Percentiles rank a stretch among this genome's conserved stretches.
Conservation (phyloP, 441 rosid genomes). For the Gossypium aridum region DNA sequence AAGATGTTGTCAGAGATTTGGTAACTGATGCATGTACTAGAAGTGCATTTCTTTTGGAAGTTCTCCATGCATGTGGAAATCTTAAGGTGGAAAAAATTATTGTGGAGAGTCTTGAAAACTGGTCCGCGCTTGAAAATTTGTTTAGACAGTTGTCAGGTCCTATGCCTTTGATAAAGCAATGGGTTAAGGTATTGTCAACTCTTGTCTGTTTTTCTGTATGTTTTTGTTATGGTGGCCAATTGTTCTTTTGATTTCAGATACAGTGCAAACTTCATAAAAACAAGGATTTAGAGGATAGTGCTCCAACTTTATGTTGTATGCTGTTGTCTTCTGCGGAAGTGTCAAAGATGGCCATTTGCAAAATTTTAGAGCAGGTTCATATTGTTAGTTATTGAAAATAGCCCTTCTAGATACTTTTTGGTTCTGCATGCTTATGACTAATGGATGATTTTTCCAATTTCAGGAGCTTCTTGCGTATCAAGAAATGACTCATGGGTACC, state of each 20-base stretch:
- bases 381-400: background rate
- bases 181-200: constrained; percentile 78
- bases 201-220: constrained; percentile 13
- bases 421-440: constrained; percentile 1
- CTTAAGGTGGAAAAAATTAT: constrained; percentile 33
- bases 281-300: constrained; percentile 28
- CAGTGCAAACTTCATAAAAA: constrained; percentile 39
- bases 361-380: constrained; percentile 80
- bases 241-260: constrained; percentile 42
- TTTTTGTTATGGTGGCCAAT: constrained; percentile 24
- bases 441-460: constrained; percentile 5
- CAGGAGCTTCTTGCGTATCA: constrained; percentile 83
- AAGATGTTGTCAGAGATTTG: constrained; percentile 49
- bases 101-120: constrained; percentile 49
- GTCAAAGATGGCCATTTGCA: constrained; percentile 42
- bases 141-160: constrained; percentile 54
- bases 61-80: constrained; percentile 57
- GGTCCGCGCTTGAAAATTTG: constrained; percentile 57
- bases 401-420: background rate
- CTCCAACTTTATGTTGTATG: constrained; percentile 44
- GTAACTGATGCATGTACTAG: constrained; percentile 53
- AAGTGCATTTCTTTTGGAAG: constrained; percentile 71
- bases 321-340: constrained; percentile 40
- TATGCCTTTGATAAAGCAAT: constrained; percentile 66
- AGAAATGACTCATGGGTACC: constrained; percentile 35